Percentiles rank a stretch among this genome's conserved stretches.
Evolutionary conservation across 805 yeast genomes (phyloP).

Genomic region (Wickerhamomyces strasburgensis): DNA sequence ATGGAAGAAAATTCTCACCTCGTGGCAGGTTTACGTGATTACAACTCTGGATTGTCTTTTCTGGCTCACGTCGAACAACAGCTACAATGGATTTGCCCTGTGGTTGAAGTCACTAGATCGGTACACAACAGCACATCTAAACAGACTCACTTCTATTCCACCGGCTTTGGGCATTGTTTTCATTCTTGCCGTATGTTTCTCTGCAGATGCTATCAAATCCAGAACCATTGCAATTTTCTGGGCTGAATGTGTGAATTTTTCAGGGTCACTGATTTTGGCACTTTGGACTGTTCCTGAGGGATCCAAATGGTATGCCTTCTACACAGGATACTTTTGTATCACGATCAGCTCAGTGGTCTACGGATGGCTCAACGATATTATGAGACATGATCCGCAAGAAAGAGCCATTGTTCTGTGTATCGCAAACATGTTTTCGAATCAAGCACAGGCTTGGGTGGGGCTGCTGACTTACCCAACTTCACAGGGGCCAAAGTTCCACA

Average conservation of each 20-base stretch:
- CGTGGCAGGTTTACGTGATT: constrained; percentile 57
- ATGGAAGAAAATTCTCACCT: constrained; percentile 49
- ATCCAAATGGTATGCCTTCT: constrained; percentile 51
- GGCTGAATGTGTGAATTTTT: constrained; percentile 41
- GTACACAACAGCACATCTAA: constrained; percentile 34
- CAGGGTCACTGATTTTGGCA: constrained; percentile 44
- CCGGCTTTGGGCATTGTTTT: constrained; percentile 30
- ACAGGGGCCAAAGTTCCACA: constrained; percentile 50
- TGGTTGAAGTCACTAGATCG: constrained; percentile 47
- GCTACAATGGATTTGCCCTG: constrained; percentile 34
- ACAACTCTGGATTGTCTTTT: constrained; percentile 49
- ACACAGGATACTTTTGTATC: constrained; percentile 28
- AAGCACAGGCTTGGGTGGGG: constrained; percentile 46
- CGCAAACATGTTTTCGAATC: constrained; percentile 47
- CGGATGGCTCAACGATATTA: constrained; percentile 56
- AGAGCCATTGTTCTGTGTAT: constrained; percentile 45
- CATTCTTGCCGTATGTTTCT: constrained; percentile 7
- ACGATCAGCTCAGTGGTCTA: constrained; percentile 56
- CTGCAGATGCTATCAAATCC: constrained; percentile 33
- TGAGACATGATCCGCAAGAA: constrained; percentile 47
- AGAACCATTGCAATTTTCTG: constrained; percentile 36
- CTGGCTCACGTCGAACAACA: constrained; percentile 49
- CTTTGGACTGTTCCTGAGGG: constrained; percentile 47
- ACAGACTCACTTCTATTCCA: constrained; percentile 37
- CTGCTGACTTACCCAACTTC: constrained; percentile 30